Conservation (phyloP, 345 rosid genomes). For the Boechera divaricarpa region DNA sequence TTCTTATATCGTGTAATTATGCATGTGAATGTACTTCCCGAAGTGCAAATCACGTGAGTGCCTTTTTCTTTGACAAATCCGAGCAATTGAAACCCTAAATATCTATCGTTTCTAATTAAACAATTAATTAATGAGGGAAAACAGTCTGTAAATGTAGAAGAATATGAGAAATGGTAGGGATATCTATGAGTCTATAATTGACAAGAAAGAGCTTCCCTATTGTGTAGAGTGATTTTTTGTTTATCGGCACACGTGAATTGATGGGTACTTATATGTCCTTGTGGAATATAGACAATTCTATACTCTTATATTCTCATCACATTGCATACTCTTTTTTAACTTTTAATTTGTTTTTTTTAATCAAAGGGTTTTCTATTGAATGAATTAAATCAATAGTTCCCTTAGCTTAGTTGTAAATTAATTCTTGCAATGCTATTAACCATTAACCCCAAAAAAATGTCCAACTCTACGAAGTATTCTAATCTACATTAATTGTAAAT, state of each 20-base stretch:
- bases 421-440: not conserved
- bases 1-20: slow-evolving; percentile 18
- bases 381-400: not conserved
- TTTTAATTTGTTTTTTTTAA: not conserved
- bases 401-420: not conserved
- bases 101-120: slow-evolving; percentile 4
- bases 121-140: not conserved
- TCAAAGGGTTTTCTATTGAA: not conserved
- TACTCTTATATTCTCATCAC: slow-evolving; percentile 20
- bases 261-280: slow-evolving; percentile 40
- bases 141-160: slow-evolving; percentile 29
- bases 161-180: slow-evolving; percentile 23
- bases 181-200: slow-evolving; percentile 23
- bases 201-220: slow-evolving; percentile 26
- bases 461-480: not conserved
- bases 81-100: slow-evolving; percentile 30
- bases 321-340: not conserved
- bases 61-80: slow-evolving; percentile 28
- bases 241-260: slow-evolving; percentile 44
- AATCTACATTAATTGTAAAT: not conserved
- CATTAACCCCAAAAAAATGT: not conserved
- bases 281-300: slow-evolving; percentile 31
- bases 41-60: slow-evolving; percentile 45
- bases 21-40: slow-evolving; percentile 49
- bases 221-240: slow-evolving; percentile 31